Evolutionary conservation across 2,329 filamentous ascomycete species (phyloP), one percentile per base, ranked within the genome.

Genomic region (Diaporthe helianthi): DNA sequence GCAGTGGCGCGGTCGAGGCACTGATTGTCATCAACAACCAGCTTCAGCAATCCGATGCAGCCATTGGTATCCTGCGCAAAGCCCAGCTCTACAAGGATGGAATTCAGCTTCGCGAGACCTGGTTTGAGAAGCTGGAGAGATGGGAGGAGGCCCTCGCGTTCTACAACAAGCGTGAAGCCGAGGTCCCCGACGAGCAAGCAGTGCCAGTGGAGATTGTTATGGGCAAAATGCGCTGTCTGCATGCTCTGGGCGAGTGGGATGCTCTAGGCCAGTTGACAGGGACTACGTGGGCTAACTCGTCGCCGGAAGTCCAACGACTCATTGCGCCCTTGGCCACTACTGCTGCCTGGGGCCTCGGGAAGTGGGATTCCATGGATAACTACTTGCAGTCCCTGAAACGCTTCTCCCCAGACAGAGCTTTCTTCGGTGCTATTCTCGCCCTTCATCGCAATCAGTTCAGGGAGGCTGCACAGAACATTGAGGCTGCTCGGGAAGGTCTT

Each of bases 21-120:
- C 84, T 99, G 70, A 99, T 99, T 75, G 96, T 95, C 72, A 99
- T 99, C 83, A 99, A 99, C 82, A 99, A 99, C 78, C 95, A 99
- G 78, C 87, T 99, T 8, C 96, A 99, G 79, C 96, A 99, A 79
- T 98, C 96, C 9, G 96, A 99, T 80, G 97, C 96, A 38, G 97
- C 96, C 51, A 98, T 99, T 74, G 96, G 96, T 80, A 99, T 99
- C 71, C 85, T 99, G 69, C 90, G 96, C 63, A 97, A 97, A 81
- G 96, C 96, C 10, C 96, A 99, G 79, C 89, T 93, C 52, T 99
- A 98, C 79, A 93, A 93, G 74, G 96, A 99, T 76, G 89, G 88
- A 17, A 97, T 99, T 36, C 93, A 97, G 77, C 86, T 99, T 61
- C 93, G 97, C 71, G 96, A 99, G 81, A 98, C 94, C 0, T 99